phyloP scores from a whole-genome alignment of 306 rosid genomes.

The Geum urbanum region DNA sequence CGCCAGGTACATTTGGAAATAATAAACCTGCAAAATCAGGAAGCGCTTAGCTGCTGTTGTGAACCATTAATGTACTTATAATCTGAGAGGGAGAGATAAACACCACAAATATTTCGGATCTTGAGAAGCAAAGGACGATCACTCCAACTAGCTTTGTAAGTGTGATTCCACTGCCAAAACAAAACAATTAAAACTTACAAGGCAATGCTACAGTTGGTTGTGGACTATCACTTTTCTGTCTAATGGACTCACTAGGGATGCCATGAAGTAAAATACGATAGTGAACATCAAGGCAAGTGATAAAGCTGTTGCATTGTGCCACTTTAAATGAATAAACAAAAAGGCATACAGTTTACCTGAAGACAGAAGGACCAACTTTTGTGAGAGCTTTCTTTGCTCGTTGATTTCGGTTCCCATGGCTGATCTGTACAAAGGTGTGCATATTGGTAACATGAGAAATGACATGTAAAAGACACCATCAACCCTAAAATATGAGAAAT shows the following conservation, averaged over 20 bases:
- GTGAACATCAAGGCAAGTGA: background rate
- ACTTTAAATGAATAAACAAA: slow-evolving; percentile 17
- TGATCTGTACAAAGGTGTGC: slow-evolving; percentile 47
- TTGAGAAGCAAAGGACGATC: slow-evolving; percentile 78
- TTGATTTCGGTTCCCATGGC: slow-evolving; percentile 63
- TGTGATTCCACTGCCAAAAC: slow-evolving; percentile 76
- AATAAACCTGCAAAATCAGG: slow-evolving; percentile 69
- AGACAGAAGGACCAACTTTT: slow-evolving; percentile 96
- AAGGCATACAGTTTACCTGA: slow-evolving; percentile 57
- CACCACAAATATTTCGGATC: slow-evolving; percentile 96
- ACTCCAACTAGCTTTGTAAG: slow-evolving; percentile 95
- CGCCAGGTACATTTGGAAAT: slow-evolving; percentile 95
- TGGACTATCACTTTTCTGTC: slow-evolving; percentile 4
- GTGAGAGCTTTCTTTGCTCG: slow-evolving; percentile 77
- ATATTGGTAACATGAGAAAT: slow-evolving; percentile 16
- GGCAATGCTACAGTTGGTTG: background rate
- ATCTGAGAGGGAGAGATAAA: slow-evolving; percentile 27
- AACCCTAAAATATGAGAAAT: background rate
- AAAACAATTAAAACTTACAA: slow-evolving; percentile 9
- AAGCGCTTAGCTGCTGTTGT: slow-evolving; percentile 21
- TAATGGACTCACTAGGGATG: background rate
- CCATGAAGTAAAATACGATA: background rate
- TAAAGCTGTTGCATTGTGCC: background rate
- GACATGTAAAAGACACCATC: too few species aligned
- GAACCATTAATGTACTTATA: slow-evolving; percentile 12